Conservation (phyloP, 306 rosid genomes). For the Malus fusca region DNA sequence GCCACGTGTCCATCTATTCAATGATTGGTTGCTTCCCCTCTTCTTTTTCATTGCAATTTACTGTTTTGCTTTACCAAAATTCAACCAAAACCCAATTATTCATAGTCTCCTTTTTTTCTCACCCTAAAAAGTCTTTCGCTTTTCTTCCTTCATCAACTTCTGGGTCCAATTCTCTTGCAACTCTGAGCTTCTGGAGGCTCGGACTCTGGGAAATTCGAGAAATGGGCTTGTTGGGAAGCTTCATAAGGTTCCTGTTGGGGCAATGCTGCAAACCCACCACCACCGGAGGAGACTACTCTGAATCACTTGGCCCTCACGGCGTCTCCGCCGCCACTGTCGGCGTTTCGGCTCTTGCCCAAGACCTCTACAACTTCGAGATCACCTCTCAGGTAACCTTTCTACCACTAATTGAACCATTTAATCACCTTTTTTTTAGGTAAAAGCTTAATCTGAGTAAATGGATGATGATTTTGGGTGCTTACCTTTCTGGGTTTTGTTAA, state of each 20-base stretch:
- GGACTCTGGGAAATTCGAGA: not conserved
- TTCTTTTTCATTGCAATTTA: not conserved
- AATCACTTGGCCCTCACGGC: constrained; percentile 42
- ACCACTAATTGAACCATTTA: not conserved
- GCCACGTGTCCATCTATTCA: constrained; percentile 1
- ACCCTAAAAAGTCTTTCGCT: too few species aligned
- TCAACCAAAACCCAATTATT: not conserved
- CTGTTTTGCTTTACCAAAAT: not conserved
- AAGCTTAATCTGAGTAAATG: not conserved
- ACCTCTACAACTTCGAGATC: constrained; percentile 66
- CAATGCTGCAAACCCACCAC: constrained; percentile 45
- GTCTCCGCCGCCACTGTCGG: constrained; percentile 51
- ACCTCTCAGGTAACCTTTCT: constrained; percentile 56
- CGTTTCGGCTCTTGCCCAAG: constrained; percentile 67
- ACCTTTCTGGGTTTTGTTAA: not conserved
- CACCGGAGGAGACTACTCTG: constrained; percentile 30
- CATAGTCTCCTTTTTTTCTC: not conserved
- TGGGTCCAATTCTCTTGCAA: not conserved
- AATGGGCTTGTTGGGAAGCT: constrained; percentile 47
- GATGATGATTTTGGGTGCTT: not conserved
- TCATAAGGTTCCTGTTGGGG: constrained; percentile 39
- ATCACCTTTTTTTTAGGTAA: too few species aligned
- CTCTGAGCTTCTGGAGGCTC: not conserved
- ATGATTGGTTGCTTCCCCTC: not conserved
- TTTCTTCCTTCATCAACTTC: not conserved